Conservation (phyloP, 169 alveolate species). For the Cyclospora cayetanensis region DNA sequence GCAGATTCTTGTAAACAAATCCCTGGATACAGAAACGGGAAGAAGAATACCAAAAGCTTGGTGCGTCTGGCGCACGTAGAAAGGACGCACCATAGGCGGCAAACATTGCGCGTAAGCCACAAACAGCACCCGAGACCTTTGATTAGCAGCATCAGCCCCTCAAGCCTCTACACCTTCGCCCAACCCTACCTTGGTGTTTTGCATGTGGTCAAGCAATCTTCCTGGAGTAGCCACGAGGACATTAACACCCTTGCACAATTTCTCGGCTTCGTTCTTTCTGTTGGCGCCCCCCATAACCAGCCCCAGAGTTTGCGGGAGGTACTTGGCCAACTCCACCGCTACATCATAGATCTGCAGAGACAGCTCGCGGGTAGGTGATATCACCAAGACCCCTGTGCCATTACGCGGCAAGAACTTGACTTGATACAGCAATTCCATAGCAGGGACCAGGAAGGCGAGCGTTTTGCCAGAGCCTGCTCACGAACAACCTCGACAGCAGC, state of each 20-base stretch:
- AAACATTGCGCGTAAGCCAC: background rate
- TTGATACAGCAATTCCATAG: constrained; percentile 94
- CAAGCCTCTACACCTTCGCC: too few species aligned
- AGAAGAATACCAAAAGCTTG: background rate
- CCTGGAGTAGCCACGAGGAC: constrained; percentile 99
- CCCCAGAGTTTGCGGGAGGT: constrained; percentile 97
- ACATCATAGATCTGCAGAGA: constrained; percentile 98
- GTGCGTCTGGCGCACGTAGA: too few species aligned
- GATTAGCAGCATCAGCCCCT: too few species aligned
- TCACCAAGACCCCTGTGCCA: constrained; percentile 87
- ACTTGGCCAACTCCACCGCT: constrained; percentile 92
- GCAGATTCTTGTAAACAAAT: constrained; percentile 94
- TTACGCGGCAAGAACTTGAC: constrained; percentile 96
- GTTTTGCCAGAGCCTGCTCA: constrained; percentile 98
- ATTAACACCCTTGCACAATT: constrained; percentile 96
- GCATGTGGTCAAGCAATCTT: constrained; percentile 97
- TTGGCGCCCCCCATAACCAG: constrained; percentile 99
- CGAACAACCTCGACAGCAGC: background rate
- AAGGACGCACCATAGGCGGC: too few species aligned
- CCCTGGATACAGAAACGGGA: constrained; percentile 75
- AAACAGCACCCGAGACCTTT: background rate
- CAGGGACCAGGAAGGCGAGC: constrained; percentile 97
- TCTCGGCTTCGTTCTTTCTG: constrained; percentile 96
- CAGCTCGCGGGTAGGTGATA: constrained; percentile 99
- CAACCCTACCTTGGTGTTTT: constrained; percentile 96